Conservation (phyloP, 78 protist genomes). For the Polysphondylium violaceum region DNA sequence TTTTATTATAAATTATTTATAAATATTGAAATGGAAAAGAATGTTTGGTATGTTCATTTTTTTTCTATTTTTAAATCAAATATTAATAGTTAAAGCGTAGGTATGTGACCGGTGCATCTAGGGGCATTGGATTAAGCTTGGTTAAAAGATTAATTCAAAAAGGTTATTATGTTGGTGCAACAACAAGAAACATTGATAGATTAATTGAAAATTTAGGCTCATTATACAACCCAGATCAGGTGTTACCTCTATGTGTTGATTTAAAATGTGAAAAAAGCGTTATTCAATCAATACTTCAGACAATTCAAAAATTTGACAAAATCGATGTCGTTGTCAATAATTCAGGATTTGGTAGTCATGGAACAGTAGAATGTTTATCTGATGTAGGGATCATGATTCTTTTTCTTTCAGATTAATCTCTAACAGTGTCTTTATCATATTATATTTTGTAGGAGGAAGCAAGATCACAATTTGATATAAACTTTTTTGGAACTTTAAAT, state of each 20-base stretch:
- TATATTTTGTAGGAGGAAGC: neutral
- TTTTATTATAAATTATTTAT: too few species aligned
- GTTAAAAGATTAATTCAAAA: neutral
- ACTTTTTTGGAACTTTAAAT: neutral
- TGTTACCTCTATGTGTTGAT: neutral
- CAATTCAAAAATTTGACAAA: conserved; percentile 2
- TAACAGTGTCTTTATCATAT: too few species aligned
- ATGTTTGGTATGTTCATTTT: too few species aligned
- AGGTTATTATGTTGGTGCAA: conserved; percentile 52
- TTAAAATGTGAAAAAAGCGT: neutral
- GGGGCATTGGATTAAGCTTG: conserved; percentile 31
- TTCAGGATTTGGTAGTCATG: conserved; percentile 25
- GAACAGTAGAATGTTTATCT: neutral
- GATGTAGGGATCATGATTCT: neutral
- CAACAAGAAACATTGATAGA: conserved; percentile 12
- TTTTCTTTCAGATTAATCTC: too few species aligned
- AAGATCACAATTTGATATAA: too few species aligned
- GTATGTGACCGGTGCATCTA: conserved; percentile 48
- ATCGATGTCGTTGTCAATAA: conserved; percentile 42
- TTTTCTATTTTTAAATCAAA: too few species aligned
- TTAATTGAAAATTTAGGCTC: neutral
- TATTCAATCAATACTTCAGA: neutral
- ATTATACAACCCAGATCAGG: neutral
- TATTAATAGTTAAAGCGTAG: too few species aligned
- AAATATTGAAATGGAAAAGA: too few species aligned